A percentile compares a stretch with the other conserved stretches of the same genome.
Conservation (phyloP, 2,329 filamentous ascomycete genomes). For the Gremmenia infestans region DNA sequence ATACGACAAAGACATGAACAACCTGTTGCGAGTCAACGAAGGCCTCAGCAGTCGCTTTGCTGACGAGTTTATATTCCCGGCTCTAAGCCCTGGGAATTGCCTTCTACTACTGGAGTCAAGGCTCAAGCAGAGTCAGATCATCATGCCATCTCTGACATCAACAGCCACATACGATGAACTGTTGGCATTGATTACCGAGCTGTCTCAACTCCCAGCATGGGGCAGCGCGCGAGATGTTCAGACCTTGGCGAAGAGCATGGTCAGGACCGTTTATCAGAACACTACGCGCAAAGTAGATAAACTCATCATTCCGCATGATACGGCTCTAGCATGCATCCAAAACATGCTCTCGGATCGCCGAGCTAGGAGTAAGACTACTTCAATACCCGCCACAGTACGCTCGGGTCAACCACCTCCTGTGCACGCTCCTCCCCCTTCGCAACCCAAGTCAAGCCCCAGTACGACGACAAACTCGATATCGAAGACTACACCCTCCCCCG, state of each 20-base stretch:
- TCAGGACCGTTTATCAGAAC: conserved; percentile 27
- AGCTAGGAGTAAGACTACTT: conserved; percentile 10
- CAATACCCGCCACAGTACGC: neutral
- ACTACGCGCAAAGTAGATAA: conserved; percentile 12
- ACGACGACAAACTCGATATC: neutral
- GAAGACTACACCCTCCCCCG: neutral
- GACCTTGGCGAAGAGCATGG: conserved; percentile 42
- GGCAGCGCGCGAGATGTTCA: conserved; percentile 50
- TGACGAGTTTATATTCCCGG: conserved; percentile 42
- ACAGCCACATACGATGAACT: conserved; percentile 24
- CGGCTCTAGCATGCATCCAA: conserved; percentile 19
- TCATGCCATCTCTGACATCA: conserved; percentile 18
- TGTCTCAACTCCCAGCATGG: conserved; percentile 40
- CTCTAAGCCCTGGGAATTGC: conserved; percentile 33
- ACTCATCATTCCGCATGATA: conserved; percentile 16
- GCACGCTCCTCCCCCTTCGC: neutral
- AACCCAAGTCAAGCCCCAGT: neutral
- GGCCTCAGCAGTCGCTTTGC: conserved; percentile 52
- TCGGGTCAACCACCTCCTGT: neutral
- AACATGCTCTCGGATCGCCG: conserved; percentile 21
- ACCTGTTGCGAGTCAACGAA: conserved; percentile 45
- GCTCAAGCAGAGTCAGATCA: conserved; percentile 30
- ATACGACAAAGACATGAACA: conserved; percentile 51
- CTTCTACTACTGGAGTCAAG: conserved; percentile 34
- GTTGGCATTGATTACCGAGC: conserved; percentile 30